Evolutionary conservation across 306 rosid genomes (phyloP).

Genomic region (Citrullus amarus): DNA sequence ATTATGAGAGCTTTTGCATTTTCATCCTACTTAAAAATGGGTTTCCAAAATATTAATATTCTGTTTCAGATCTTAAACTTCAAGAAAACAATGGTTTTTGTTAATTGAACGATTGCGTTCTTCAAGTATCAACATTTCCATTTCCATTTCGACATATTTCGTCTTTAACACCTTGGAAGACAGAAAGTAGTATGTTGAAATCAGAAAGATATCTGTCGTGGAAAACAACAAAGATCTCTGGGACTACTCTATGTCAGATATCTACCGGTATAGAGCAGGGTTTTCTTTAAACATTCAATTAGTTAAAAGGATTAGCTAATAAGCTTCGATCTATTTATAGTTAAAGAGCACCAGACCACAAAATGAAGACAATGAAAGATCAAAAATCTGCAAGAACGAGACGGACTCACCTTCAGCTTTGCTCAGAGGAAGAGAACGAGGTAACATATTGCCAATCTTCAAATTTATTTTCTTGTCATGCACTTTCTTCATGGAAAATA

Average conservation of each 20-base stretch:
- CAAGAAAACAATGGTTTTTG: background rate
- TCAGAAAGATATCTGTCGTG: background rate
- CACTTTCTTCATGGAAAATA: slow-evolving; percentile 30
- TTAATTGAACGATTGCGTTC: background rate
- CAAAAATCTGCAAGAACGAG: background rate
- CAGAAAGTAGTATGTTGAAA: background rate
- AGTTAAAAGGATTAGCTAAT: background rate
- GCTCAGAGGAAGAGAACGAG: slow-evolving; percentile 28
- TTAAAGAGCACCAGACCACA: background rate
- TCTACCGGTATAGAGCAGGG: background rate
- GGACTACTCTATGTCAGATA: background rate
- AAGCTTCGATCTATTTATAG: background rate
- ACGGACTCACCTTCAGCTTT: slow-evolving; percentile 38
- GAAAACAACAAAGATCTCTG: background rate
- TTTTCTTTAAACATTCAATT: background rate
- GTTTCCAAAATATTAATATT: background rate
- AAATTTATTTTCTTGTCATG: slow-evolving; percentile 20
- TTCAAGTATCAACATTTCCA: background rate
- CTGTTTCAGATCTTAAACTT: background rate
- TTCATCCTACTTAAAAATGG: background rate
- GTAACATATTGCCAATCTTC: slow-evolving; percentile 24
- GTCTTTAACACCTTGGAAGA: background rate
- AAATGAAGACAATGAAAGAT: background rate
- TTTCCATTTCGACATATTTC: background rate
- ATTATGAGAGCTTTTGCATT: background rate